Conservation (phyloP, 1,139 yeast species). For the Magnusiomyces suaveolens region DNA sequence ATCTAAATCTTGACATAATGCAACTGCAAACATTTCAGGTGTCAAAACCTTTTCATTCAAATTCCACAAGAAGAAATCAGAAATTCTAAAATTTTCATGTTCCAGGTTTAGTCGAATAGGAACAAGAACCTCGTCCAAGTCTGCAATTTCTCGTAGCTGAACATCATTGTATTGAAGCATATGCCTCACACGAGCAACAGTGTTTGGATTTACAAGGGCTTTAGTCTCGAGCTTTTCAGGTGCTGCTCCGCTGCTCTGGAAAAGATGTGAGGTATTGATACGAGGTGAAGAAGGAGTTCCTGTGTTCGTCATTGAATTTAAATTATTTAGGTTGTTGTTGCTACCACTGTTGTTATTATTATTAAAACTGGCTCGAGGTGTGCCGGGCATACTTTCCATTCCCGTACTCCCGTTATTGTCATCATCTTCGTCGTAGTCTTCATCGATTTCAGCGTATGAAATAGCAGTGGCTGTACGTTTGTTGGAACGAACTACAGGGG, state of each 20-base stretch:
- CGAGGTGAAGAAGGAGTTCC: conserved; percentile 1
- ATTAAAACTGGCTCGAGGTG: conserved; percentile 13
- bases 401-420: conserved; percentile 28
- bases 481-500: conserved; percentile 67
- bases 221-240: conserved; percentile 22
- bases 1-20: conserved; percentile 75
- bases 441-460: conserved; percentile 76
- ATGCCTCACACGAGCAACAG: conserved; percentile 14
- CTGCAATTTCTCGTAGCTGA: conserved; percentile 31
- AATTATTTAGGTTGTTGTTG: conserved; percentile 4
- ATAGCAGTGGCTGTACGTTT: conserved; percentile 55
- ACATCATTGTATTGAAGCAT: conserved; percentile 28
- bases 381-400: conserved; percentile 9
- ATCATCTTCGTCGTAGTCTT: conserved; percentile 65
- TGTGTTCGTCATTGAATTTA: conserved; percentile 4
- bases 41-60: conserved; percentile 62
- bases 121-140: conserved; percentile 41
- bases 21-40: conserved; percentile 74
- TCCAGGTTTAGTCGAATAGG: conserved; percentile 77
- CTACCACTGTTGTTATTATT: conserved; percentile 7
- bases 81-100: conserved; percentile 50
- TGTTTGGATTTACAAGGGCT: conserved; percentile 23
- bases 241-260: neutral
- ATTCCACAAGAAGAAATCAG: conserved; percentile 88
- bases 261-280: neutral